Evolutionary conservation across 352 stramenopile genomes (phyloP), one percentile per base, ranked within the genome.

Genomic region (Detonula confervacea): DNA sequence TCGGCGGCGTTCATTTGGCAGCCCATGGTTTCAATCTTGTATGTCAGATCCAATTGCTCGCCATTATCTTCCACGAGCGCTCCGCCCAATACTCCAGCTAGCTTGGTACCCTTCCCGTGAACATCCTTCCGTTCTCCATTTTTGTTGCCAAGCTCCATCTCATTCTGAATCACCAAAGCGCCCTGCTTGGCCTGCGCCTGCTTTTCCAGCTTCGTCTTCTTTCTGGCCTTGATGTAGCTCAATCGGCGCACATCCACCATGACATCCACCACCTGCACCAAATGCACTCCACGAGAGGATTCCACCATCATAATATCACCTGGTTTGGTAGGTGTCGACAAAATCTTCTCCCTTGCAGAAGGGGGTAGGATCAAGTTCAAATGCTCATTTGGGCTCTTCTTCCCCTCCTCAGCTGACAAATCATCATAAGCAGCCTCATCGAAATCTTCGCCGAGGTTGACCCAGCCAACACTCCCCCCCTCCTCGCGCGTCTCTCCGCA

Each of bases 1-100:
- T 96, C 93, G 5, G 93, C 89, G 16, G 89, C 67, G 70, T 95
- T 95, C 89, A 95, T 95, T 83, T 96, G 92, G 79, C 93, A 96
- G 9, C 93, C 93, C 87, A 92, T 93, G 0, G 87, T 93, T 80
- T 92, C 86, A 56, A 94, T 83, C 56, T 90, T 89, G 54, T 94
- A 94, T 4, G 81, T 91, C 25, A 92, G 63, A 72, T 83, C 80
- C 9, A 82, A 12, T 52, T 77, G 57, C 49, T 49, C 9, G 4
- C 39, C 16, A 46, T 73, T 60, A 16, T 71, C 75, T 27, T 72
- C 56, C 11, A 68, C 37, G 7, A 79, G 37, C 24, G 73, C 74
- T 12, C 75, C 74, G 27, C 74, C 75, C 24, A 85, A 39, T n/a
- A 85, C 59, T 35, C 76, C 54, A 7, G 65, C 60, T n/a, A 80